Base-by-base conservation (phyloP, 805 yeast genomes). In the Spathaspora sp. region DNA sequence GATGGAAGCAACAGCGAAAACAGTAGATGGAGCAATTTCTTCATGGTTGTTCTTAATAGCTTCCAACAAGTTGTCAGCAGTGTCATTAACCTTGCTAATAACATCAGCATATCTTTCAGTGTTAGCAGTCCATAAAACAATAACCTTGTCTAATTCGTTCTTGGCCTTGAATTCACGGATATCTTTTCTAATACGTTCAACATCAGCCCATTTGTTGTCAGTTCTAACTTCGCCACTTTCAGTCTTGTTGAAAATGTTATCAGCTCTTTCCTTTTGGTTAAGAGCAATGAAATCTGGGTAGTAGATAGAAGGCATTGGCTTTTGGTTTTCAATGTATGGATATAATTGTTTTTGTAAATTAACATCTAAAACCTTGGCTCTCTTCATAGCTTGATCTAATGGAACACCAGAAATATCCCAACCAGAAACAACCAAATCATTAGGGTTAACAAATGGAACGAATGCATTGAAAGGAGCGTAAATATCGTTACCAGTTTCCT, bases 241-340 rank as follows among this genome's bases (percentile, higher is more conserved):
- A 47, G 72, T 72, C 52, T 85, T 77, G 62, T 87, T 85, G 70
- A 84, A 79, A 57, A 92, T 80, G 66, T 92, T 91, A 73, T 93
- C 85, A 44, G 97, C 98, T 69, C 98, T 84, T 45, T 83, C 93
- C 58, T 82, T 85, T 76, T 92, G 98, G 73, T 92, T 92, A 56
- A 93, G 87, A 54, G 97, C 97, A 72, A 92, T 93, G 73, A 90
- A 92, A 69, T 92, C 97, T 31, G 98, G 97, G 72, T 92, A 92
- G 76, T 93, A 92, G 55, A 92, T 79, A 2, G 97, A 89, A 43
- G 89, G 86, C 73, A 91, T 69, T 32, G 97, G 97, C 31, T 68
- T 77, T 57, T 80, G 76, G 47, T 79, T 66, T 59, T 79, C 72
- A 79, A 93, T 74, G 61, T 82, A 73, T 55, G 84, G 80, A 52